A percentile compares a stretch with the other conserved stretches of the same genome.
These are phyloP conservation scores for Meyerozyma elateridarum DNA, from an alignment of 1,139 yeast species.

Conservation along the genomic window DNA sequence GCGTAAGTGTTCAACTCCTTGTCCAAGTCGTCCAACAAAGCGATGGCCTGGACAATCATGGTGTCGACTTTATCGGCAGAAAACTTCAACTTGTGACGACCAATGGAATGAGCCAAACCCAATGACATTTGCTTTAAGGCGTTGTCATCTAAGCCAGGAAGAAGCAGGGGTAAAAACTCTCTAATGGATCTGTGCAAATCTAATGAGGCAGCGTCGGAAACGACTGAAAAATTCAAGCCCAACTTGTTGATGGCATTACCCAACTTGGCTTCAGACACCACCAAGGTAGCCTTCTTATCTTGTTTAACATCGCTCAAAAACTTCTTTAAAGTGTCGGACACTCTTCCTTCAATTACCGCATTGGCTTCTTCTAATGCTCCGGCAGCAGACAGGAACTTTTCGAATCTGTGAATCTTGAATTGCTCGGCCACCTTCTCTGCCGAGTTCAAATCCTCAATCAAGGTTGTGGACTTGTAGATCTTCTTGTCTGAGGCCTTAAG, in stretches of 20 bases:
- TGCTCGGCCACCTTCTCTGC: constrained; percentile 76
- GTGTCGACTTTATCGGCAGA: constrained; percentile 98
- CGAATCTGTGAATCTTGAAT: constrained; percentile 91
- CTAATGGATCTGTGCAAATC: constrained; percentile 94
- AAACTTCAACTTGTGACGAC: constrained; percentile 95
- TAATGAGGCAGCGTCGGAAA: constrained; percentile 90
- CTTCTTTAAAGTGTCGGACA: constrained; percentile 74
- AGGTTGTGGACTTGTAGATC: constrained; percentile 76
- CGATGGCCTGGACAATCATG: constrained; percentile 98
- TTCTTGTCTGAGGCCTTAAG: constrained; percentile 97
- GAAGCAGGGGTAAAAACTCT: constrained; percentile 86
- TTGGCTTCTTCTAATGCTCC: constrained; percentile 95
- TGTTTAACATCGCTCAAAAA: constrained; percentile 76
- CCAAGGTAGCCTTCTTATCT: constrained; percentile 84
- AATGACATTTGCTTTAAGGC: constrained; percentile 91
- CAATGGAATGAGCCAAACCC: constrained; percentile 95
- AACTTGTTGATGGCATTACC: constrained; percentile 95
- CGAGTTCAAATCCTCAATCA: constrained; percentile 73
- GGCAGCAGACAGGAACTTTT: constrained; percentile 91
- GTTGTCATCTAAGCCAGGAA: constrained; percentile 86
- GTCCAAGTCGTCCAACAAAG: constrained; percentile 92
- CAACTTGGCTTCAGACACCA: constrained; percentile 91
- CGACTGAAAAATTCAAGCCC: constrained; percentile 82
- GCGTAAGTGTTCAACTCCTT: constrained; percentile 96
- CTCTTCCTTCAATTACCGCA: constrained; percentile 89